Percentiles rank a stretch among this genome's conserved stretches.
phyloP scores from a whole-genome alignment of 495 filamentous ascomycete genomes.

The Haplographium delicatum region DNA sequence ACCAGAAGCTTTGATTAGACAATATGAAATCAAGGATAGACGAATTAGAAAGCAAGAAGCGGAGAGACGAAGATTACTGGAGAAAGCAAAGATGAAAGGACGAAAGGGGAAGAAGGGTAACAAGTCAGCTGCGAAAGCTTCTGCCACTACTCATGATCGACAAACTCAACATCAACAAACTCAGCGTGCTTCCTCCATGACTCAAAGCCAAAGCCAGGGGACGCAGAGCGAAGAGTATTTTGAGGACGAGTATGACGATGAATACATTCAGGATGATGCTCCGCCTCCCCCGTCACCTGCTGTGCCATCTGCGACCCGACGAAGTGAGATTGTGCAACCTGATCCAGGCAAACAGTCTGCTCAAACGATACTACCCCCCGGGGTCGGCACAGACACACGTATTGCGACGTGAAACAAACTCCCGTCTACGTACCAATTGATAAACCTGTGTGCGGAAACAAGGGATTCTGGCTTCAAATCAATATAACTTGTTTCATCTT shows the following conservation, averaged over 20 bases:
- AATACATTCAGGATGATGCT: slow-evolving; percentile 28
- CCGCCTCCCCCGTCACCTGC: slow-evolving; percentile 21
- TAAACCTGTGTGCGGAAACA: background rate
- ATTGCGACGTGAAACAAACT: background rate
- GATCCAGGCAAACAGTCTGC: slow-evolving; percentile 4
- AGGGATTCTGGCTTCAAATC: background rate
- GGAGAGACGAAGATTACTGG: slow-evolving; percentile 77
- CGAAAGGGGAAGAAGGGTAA: slow-evolving; percentile 70
- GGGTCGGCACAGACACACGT: background rate
- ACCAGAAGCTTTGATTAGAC: slow-evolving; percentile 77
- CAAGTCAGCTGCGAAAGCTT: slow-evolving; percentile 55
- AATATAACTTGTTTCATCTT: background rate
- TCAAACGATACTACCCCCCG: background rate
- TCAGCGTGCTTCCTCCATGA: slow-evolving; percentile 36
- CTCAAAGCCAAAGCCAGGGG: slow-evolving; percentile 33
- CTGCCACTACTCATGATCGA: slow-evolving; percentile 34
- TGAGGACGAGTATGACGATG: slow-evolving; percentile 53
- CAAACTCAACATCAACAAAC: slow-evolving; percentile 29
- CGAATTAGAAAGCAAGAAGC: slow-evolving; percentile 74
- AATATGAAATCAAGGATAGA: slow-evolving; percentile 92
- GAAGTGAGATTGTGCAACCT: slow-evolving; percentile 6
- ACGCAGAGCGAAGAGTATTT: slow-evolving; percentile 49
- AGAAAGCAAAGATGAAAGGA: slow-evolving; percentile 94
- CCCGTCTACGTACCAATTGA: background rate
- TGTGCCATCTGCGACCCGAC: background rate